Conservation (phyloP, 1,139 yeast genomes). For the Protomyces macrosporus region DNA sequence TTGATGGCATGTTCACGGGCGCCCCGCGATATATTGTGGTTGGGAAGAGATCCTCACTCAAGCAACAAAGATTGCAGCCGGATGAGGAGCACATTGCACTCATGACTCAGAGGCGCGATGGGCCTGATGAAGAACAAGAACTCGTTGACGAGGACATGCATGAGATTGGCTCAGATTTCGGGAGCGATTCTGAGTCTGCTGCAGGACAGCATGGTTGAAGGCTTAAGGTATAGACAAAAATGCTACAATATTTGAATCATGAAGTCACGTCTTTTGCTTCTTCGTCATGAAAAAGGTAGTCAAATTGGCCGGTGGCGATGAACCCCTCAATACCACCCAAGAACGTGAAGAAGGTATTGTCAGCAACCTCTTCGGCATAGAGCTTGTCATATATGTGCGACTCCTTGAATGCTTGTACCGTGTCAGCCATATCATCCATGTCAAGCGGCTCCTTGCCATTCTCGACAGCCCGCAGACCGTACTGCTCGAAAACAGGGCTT, state of each 20-base stretch:
- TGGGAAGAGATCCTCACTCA: neutral
- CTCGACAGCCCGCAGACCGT: conserved; percentile 46
- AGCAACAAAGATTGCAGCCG: neutral
- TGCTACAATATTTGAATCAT: too few relatives aligned
- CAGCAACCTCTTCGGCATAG: conserved; percentile 79
- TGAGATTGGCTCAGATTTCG: neutral
- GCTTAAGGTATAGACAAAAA: too few relatives aligned
- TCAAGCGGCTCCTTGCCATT: conserved; percentile 35
- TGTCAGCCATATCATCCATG: conserved; percentile 67
- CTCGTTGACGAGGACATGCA: neutral
- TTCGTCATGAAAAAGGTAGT: conserved; percentile 1
- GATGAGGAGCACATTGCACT: neutral
- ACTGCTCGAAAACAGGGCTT: conserved; percentile 84
- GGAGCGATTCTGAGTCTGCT: neutral
- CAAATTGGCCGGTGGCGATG: conserved; percentile 5
- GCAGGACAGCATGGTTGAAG: too few relatives aligned
- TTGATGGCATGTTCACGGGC: conserved; percentile 50
- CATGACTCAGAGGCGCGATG: neutral
- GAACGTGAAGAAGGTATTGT: conserved; percentile 46
- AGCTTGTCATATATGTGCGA: conserved; percentile 86
- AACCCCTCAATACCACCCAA: conserved; percentile 8
- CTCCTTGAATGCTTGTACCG: conserved; percentile 56
- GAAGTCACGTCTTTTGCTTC: neutral
- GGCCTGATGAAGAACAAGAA: neutral
- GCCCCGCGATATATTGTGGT: conserved; percentile 2